A percentile compares a stretch with the other conserved stretches of the same genome.
phyloP scores from a whole-genome alignment of 1,139 yeast genomes.

The Suhomyces guaymorum region DNA sequence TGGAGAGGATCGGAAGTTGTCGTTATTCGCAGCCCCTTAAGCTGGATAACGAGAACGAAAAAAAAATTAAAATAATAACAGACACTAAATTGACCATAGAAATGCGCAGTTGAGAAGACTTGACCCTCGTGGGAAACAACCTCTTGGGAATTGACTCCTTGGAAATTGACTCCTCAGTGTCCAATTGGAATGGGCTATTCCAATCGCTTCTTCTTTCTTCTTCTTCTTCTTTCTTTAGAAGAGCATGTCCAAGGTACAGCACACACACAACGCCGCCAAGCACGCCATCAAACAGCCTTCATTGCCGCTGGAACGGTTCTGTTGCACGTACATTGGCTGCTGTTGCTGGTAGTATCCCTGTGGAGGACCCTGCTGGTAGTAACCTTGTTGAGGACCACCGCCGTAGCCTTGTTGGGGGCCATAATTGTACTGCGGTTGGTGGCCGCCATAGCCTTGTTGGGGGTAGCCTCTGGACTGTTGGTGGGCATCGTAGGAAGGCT shows the following conservation, averaged over 20 bases:
- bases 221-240: too few relatives aligned
- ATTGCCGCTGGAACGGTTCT: conserved; percentile 41
- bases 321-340: conserved; percentile 67
- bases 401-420: conserved; percentile 11
- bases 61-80: too few relatives aligned
- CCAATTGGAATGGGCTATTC: too few relatives aligned
- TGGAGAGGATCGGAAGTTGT: too few relatives aligned
- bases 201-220: too few relatives aligned
- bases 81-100: too few relatives aligned
- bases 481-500: conserved; percentile 33
- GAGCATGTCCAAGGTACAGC: conserved; percentile 70
- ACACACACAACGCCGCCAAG: conserved; percentile 70
- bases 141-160: too few relatives aligned
- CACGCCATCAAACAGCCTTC: conserved; percentile 61
- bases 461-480: conserved; percentile 36
- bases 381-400: conserved; percentile 23
- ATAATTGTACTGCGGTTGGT: conserved; percentile 16
- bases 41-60: too few relatives aligned
- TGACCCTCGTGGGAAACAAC: too few relatives aligned
- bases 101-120: too few relatives aligned
- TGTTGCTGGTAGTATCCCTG: conserved; percentile 44
- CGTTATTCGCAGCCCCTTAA: too few relatives aligned
- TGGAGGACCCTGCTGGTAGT: conserved; percentile 20
- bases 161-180: too few relatives aligned
- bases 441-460: conserved; percentile 36